Percentiles rank a stretch among this genome's conserved stretches.
Conservation (phyloP, 768 basidiomycete species). For the Suillus weaverae region DNA sequence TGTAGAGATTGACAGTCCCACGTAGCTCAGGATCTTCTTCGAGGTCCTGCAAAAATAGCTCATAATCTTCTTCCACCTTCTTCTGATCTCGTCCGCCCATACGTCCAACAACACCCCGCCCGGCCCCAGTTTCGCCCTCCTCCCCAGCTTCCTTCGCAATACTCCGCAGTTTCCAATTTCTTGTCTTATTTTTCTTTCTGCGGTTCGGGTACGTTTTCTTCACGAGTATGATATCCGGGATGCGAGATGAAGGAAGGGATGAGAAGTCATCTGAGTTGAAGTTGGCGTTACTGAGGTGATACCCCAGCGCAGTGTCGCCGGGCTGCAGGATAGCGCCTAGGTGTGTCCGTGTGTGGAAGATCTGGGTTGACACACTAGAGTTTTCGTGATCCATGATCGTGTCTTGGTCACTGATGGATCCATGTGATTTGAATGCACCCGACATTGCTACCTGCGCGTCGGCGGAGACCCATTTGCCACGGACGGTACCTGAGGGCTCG, state of each 20-base stretch:
- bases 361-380: slow-evolving; percentile 63
- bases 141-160: slow-evolving; percentile 93
- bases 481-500: slow-evolving; percentile 70
- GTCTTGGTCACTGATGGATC: slow-evolving; percentile 44
- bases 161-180: slow-evolving; percentile 86
- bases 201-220: slow-evolving; percentile 95
- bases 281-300: slow-evolving; percentile 84
- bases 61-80: slow-evolving; percentile 97
- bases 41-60: slow-evolving; percentile 88
- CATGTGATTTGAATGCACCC: slow-evolving; percentile 69
- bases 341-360: slow-evolving; percentile 95
- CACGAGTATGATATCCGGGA: slow-evolving; percentile 92
- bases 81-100: slow-evolving; percentile 87
- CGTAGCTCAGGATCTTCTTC: slow-evolving; percentile 96
- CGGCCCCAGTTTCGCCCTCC: slow-evolving; percentile 75
- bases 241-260: slow-evolving; percentile 56
- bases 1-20: slow-evolving; percentile 82
- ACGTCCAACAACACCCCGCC: slow-evolving; percentile 84
- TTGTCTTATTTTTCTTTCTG: slow-evolving; percentile 82
- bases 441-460: slow-evolving; percentile 89
- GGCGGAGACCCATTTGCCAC: slow-evolving; percentile 80
- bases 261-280: slow-evolving; percentile 91
- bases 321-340: slow-evolving; percentile 92
- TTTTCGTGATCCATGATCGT: slow-evolving; percentile 63
- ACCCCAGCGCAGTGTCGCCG: slow-evolving; percentile 91